phyloP scores from a whole-genome alignment of 805 yeast genomes.

The Peterozyma xylosa region DNA sequence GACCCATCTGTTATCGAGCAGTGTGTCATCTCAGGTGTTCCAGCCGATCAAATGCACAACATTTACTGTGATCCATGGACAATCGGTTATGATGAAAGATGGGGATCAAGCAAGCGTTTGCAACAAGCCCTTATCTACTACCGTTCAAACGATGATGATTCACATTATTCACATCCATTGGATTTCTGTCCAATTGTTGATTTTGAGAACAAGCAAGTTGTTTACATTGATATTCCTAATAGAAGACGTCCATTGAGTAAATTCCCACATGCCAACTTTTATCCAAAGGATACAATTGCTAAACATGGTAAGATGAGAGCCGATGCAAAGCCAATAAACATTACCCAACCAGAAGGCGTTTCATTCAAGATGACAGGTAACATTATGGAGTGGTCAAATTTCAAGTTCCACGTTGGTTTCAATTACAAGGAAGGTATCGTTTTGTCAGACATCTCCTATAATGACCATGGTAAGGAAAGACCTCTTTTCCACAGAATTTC shows the following conservation, averaged over 20 bases:
- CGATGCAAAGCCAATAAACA: slow-evolving; percentile 47
- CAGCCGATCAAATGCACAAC: slow-evolving; percentile 36
- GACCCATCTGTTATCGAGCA: slow-evolving; percentile 57
- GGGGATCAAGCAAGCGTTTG: slow-evolving; percentile 55
- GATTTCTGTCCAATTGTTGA: slow-evolving; percentile 67
- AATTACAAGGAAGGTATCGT: slow-evolving; percentile 69
- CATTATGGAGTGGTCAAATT: slow-evolving; percentile 60
- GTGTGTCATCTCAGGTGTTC: slow-evolving; percentile 51
- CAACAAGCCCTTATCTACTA: slow-evolving; percentile 65
- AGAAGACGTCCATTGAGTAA: slow-evolving; percentile 54
- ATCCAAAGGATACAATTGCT: slow-evolving; percentile 45
- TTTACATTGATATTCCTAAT: slow-evolving; percentile 57
- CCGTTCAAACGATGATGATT: slow-evolving; percentile 55
- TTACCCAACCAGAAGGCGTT: slow-evolving; percentile 65
- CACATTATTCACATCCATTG: slow-evolving; percentile 46
- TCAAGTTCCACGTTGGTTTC: slow-evolving; percentile 61
- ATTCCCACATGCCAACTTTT: slow-evolving; percentile 51
- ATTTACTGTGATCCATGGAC: slow-evolving; percentile 67
- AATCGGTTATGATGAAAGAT: slow-evolving; percentile 63
- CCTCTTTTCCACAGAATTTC: slow-evolving; percentile 63
- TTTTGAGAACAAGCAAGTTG: slow-evolving; percentile 47
- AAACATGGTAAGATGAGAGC: slow-evolving; percentile 48
- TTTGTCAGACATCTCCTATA: slow-evolving; percentile 51
- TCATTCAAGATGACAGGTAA: slow-evolving; percentile 53
- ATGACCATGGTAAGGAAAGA: slow-evolving; percentile 54